Base-by-base conservation (phyloP, 371 early-diverging fungal genomes). In the Rhizopus arrhizus region DNA sequence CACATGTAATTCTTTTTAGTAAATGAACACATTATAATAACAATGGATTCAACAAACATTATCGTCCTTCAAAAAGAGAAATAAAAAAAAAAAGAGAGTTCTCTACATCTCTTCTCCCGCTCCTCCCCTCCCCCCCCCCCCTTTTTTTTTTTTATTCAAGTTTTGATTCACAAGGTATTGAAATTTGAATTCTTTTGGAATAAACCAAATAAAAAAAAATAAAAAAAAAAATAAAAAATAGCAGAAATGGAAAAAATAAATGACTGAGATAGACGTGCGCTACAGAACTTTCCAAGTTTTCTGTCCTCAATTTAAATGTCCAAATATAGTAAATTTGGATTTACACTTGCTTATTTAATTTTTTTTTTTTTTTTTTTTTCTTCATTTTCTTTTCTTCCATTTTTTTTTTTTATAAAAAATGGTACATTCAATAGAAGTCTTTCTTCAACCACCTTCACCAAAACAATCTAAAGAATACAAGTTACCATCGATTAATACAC, bases 381-480 rank as follows among this genome's bases (percentile, higher is more conserved):
- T n/a, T 55, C 46, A 45, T 42, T 22, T 43, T 11, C 48, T 28
- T 55, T 49, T 4, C 22, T 54, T 33, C 36, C 22, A 48, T 22
- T 46, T 54, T 53, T 40, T 56, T 15, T 45, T 63, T 16, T 13
- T 32, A 15, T 13, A 45, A 34, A 36, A 42, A 54, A 59, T 59
- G 56, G 35, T 41, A 34, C 47, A 58, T 49, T 35, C 45, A 5
- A 64, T 64, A 15, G 59, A 64, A 31, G 54, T 64, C 16, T 59
- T 52, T 32, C 15, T 64, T 15, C 64, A 64, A 33, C 64, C 64
- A 43, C 64, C 64, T 43, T 64, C 64, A 35, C 64, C 64, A 29
- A 65, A 41, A 1, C 31, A 49, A n/a, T n/a, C 64, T n/a, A 65
- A 35, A 22, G 35, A 22, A 51, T 50, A 22, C 48, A 59, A 56